Evolutionary conservation across 495 filamentous ascomycete genomes (phyloP), one percentile per base, ranked within the genome.

Genomic region (Podospora conica): DNA sequence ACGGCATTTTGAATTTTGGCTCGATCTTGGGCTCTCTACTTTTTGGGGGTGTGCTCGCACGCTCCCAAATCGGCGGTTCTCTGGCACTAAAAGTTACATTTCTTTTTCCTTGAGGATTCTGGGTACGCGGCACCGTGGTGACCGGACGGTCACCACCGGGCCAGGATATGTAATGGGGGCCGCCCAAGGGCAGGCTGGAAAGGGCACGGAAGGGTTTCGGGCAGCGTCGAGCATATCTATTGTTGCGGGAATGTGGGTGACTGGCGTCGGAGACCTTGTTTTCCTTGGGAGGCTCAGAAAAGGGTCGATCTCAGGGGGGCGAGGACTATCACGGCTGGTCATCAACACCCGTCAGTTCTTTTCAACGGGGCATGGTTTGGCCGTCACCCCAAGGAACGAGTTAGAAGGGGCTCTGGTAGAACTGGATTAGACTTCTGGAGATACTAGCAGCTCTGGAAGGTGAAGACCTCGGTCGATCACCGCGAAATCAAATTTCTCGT

Each of bases 361-460:
- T 24, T 8, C 23, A 60, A n/a, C 25, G 29, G 60, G 54, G 20
- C 55, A 48, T 48, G 40, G 40, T 22, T 24, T 48, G 25, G 53
- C 53, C 25, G 28, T 6, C 24, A 60, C 15, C 57, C 53, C 60
- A 31, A 65, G 28, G 63, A 29, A 48, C 48, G 55, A 65, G 68
- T 63, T 71, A 73, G 69, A 74, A 48, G 53, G 48, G 67, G 23
- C 60, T 65, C 67, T 66, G 69, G 65, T 73, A 73, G 69, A 73
- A 8, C 54, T 58, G 25, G 23, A 27, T 53, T 70, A 74, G 70
- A 75, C 62, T 64, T 68, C 70, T 64, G 64, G 69, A 55, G 67
- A 67, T 55, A n/a, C n/a, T n/a, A n/a, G n/a, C n/a, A 27, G 55
- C 54, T 58, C 58, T 31, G 55, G 53, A 53, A 25, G 22, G 25